These are phyloP conservation scores for Globisporangium paddicum DNA, from an alignment of 352 stramenopile species.

Conservation along the genomic window DNA sequence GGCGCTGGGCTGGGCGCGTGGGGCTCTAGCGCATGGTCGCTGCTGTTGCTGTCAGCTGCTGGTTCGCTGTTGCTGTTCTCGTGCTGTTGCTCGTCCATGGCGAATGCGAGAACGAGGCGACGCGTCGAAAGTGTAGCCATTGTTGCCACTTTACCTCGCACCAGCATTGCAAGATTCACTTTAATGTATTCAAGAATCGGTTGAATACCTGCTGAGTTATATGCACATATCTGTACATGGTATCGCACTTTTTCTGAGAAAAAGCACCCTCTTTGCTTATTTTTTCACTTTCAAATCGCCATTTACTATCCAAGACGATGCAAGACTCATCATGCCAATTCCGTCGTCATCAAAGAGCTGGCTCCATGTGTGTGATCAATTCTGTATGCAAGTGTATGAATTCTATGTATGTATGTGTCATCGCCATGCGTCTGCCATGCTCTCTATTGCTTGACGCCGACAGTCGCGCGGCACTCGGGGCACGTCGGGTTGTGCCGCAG, in stretches of 20 bases:
- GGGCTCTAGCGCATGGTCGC: neutral
- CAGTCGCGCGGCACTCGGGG: constrained; percentile 45
- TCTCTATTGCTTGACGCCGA: constrained; percentile 13
- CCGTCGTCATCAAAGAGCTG: neutral
- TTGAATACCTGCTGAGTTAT: too few species aligned
- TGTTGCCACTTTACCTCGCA: neutral
- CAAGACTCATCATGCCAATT: too few species aligned
- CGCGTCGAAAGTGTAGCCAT: neutral
- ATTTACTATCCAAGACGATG: too few species aligned
- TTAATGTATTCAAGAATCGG: too few species aligned
- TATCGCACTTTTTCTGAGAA: too few species aligned
- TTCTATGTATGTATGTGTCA: neutral
- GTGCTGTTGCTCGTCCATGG: neutral
- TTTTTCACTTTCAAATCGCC: too few species aligned
- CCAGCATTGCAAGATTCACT: too few species aligned
- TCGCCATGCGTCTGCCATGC: neutral
- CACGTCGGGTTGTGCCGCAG: constrained; percentile 53
- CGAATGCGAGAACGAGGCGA: neutral
- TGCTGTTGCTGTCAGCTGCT: neutral
- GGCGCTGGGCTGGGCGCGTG: neutral
- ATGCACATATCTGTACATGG: too few species aligned
- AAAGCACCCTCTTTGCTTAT: too few species aligned
- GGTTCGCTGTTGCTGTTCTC: neutral
- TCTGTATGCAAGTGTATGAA: neutral
- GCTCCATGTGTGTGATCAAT: neutral